A percentile compares a stretch with the other conserved stretches of the same genome.
Conservation (phyloP, 2,329 filamentous ascomycete genomes). For the Ophiostoma australiae region DNA sequence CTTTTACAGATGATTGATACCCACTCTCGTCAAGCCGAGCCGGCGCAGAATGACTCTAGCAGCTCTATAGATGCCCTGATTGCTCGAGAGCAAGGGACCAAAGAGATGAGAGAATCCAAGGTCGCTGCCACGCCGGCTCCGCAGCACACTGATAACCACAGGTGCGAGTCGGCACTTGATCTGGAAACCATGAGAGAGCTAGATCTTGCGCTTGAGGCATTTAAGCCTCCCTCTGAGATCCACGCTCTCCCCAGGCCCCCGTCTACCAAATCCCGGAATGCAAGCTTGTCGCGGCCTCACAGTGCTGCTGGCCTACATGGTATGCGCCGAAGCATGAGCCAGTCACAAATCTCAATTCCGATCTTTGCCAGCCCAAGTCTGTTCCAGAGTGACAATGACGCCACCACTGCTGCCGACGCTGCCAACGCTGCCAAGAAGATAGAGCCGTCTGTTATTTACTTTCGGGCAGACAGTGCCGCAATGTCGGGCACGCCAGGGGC, state of each 20-base stretch:
- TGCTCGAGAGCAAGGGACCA: background rate
- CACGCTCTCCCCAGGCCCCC: constrained; percentile 28
- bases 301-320: background rate
- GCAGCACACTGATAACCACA: background rate
- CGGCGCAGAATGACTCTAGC: background rate
- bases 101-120: background rate
- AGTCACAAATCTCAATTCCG: constrained; percentile 27
- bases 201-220: background rate
- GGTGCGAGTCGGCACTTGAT: background rate
- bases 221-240: background rate
- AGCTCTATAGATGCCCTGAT: background rate
- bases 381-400: constrained; percentile 5
- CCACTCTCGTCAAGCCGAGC: background rate
- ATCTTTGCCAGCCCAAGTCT: constrained; percentile 33
- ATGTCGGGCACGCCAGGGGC: background rate
- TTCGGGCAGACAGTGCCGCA: constrained; percentile 3
- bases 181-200: background rate
- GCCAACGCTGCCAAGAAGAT: background rate
- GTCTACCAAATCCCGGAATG: constrained; percentile 38
- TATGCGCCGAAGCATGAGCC: constrained; percentile 15
- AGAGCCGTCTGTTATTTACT: constrained; percentile 16
- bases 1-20: background rate
- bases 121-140: too few relatives aligned
- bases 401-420: background rate
- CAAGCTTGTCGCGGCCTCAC: constrained; percentile 30